These are phyloP conservation scores for Sordariomycetes sp. DNA, from an alignment of 2,329 filamentous ascomycete species.

Conservation along the genomic window DNA sequence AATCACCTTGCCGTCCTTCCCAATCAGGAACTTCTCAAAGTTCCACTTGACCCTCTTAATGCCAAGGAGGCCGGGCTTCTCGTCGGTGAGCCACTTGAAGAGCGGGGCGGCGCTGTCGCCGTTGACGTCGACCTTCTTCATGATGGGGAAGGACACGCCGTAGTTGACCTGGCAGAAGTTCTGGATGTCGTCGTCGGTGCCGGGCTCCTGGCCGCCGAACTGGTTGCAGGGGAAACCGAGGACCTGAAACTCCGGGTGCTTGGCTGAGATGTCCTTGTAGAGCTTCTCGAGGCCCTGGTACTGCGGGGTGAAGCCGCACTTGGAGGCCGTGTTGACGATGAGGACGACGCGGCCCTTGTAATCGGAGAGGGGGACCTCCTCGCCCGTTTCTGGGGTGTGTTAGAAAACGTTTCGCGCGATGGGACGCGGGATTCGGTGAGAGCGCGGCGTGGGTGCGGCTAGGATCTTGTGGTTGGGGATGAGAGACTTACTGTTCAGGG, in stretches of 20 bases:
- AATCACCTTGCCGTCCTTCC: conserved; percentile 74
- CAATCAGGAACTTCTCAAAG: conserved; percentile 96
- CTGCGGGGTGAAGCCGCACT: conserved; percentile 97
- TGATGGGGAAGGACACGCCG: conserved; percentile 79
- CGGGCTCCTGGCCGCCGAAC: conserved; percentile 84
- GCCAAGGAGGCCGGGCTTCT: conserved; percentile 74
- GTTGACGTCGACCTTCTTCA: conserved; percentile 91
- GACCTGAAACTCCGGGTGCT: conserved; percentile 66
- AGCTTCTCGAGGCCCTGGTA: conserved; percentile 83
- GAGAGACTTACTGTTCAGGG: conserved; percentile 56
- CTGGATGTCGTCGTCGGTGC: conserved; percentile 68
- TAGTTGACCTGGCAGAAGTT: conserved; percentile 87
- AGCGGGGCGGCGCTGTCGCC: conserved; percentile 68
- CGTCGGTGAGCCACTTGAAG: conserved; percentile 60
- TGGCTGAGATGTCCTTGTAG: conserved; percentile 62
- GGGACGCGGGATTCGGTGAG: neutral
- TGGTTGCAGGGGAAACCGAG: conserved; percentile 98
- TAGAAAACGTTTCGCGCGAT: neutral
- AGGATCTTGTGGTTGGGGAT: neutral
- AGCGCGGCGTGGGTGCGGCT: neutral
- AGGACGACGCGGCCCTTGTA: conserved; percentile 90
- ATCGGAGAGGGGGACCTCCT: conserved; percentile 52
- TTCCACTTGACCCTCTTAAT: conserved; percentile 97
- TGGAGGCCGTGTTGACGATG: conserved; percentile 94
- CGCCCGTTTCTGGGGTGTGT: conserved; percentile 34